These are phyloP conservation scores for Skeletonema grethae DNA, from an alignment of 108 stramenopile genomes.

Conservation along the genomic window DNA sequence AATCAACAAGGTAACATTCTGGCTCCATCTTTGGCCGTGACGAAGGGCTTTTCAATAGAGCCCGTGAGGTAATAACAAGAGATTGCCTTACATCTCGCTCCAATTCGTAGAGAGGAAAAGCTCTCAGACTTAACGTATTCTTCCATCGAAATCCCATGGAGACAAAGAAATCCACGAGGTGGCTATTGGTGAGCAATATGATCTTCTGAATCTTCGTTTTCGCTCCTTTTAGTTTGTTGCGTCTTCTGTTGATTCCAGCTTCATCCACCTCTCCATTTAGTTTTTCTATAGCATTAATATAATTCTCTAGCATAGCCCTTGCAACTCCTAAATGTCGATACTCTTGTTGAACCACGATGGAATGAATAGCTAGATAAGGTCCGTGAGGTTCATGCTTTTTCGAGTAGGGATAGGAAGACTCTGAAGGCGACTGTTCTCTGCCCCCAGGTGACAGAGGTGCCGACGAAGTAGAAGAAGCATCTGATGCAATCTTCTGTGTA, in stretches of 20 bases:
- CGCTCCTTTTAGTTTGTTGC: constrained; percentile 20
- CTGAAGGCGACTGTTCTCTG: neutral
- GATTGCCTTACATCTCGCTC: constrained; percentile 40
- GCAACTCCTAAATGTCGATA: constrained; percentile 57
- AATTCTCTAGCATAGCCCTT: constrained; percentile 53
- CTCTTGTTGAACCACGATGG: constrained; percentile 59
- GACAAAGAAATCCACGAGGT: constrained; percentile 71
- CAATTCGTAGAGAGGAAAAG: constrained; percentile 61
- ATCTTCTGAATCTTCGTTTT: constrained; percentile 47
- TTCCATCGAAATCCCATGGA: constrained; percentile 67
- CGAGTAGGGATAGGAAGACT: constrained; percentile 35
- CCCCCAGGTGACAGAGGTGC: neutral
- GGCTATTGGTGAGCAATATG: constrained; percentile 61
- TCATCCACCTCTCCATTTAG: constrained; percentile 10
- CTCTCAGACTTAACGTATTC: constrained; percentile 48
- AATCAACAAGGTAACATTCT: constrained; percentile 41
- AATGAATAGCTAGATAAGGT: constrained; percentile 77
- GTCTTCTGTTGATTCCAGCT: constrained; percentile 15
- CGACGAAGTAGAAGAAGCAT: neutral
- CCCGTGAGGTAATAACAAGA: neutral
- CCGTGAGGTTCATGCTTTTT: constrained; percentile 51
- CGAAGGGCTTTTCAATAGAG: neutral
- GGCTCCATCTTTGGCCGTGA: constrained; percentile 13
- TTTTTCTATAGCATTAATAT: constrained; percentile 33
- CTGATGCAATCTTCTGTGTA: constrained; percentile 11